Base-by-base conservation (phyloP, 2,329 filamentous ascomycete species). In the Epichloe sibirici region DNA sequence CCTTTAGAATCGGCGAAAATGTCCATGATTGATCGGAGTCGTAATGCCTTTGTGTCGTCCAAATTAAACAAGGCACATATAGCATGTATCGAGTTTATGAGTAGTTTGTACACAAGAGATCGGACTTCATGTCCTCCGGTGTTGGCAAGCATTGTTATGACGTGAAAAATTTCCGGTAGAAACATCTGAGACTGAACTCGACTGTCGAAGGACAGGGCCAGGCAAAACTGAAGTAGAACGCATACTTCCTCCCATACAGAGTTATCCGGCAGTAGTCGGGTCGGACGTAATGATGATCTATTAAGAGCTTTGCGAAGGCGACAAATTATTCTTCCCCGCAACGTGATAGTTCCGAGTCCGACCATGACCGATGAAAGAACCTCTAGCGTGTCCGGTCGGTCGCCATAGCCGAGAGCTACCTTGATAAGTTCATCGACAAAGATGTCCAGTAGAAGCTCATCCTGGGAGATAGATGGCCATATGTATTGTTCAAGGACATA, bases 131-230 rank as follows among this genome's bases (percentile, higher is more conserved):
- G 66, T 11, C 74, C 66, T 6, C 83, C 83, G 1, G 79, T 85
- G 58, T 85, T 85, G 38, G 81, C 79, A 28, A 86, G 71, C 80
- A 86, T 85, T 0, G 83, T 85, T 54, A 85, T 80, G 48, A 86
- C 73, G 64, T 86, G 83, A 62, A 86, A 86, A 45, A 86, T 73
- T 62, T 86, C 83, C 0, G 83, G 82, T 5, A 86, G 68, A 58
- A 81, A 86, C 45, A 85, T 71, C 63, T 86, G 82, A 4, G 82
- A 76, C 63, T 86, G 83, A 13, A 83, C 75, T 23, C 81, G 79
- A 57, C 77, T 82, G 63, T 85, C 79, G 57, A 86, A 86, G 1
- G 83, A 86, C 49, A 85, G 69, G 2, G 81, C 77, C 13, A 85
- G 69, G 55, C 81, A 85, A 57, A 86, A 82, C 45, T 82, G 79